Base-by-base conservation (phyloP, 305 asterid species). In the Fraxinus floribunda region DNA sequence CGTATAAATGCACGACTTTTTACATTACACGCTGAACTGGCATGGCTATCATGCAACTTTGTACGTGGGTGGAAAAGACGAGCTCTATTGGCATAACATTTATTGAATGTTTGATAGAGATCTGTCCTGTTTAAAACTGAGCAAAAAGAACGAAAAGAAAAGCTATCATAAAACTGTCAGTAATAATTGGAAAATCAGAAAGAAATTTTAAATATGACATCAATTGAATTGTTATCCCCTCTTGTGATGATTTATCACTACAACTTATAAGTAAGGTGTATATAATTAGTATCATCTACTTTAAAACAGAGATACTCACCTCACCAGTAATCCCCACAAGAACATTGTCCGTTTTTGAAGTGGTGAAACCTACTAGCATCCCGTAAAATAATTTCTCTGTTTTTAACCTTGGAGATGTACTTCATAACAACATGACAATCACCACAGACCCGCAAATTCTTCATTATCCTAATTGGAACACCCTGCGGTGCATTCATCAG, bases 311-410 rank as follows among this genome's bases (percentile, higher is more conserved):
- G 44, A 32, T 15, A 78, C 66, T 71, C 30, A 41, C 24, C 32
- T 93, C 86, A 94, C 99, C 98, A 94, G 81, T 91, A 94, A 81
- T 95, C 98, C 35, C 93, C 90, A 87, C 99, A 94, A 62, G 98
- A 95, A 86, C 98, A 95, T 39, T 78, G 44, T 2, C 97, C 98
- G 71, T 88, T 55, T 36, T 85, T 89, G 88, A 94, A 93, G 91
- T 92, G 98, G 88, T 93, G 98, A 87, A 94, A 94, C 87, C 98
- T 89, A 84, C 93, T 92, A 0, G 90, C 81, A 85, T 95, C 98
- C 26, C 98, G 85, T n/a, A 92, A 85, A 70, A 90, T 68, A 77
- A 95, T 93, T 73, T 93, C 94, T 83, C 97, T 84, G 9, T 86
- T 88, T 76, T 83, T 91, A 7, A 92, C 88, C 82, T 84, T 76